Base-by-base conservation (phyloP, 2,329 filamentous ascomycete genomes). In the Arthrobotrys iridis region DNA sequence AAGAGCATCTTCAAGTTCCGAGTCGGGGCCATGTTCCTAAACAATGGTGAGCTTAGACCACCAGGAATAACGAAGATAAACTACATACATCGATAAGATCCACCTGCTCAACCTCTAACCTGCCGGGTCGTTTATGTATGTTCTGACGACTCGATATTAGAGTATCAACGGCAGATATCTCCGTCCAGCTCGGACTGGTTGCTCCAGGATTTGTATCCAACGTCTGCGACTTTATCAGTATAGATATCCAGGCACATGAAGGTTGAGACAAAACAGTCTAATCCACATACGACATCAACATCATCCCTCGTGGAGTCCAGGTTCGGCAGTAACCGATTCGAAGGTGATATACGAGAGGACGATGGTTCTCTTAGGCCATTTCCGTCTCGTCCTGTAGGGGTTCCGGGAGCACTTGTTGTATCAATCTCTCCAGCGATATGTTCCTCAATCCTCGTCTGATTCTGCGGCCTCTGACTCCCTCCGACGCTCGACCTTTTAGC, bases 1-100 rank as follows among this genome's bases (percentile, higher is more conserved):
- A n/a, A 10, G 30, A 24, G 30, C 30, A 24, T 64, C 50, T 22
- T 68, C 71, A 7, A 52, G 48, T 15, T 75, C 71, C 4, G 71
- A 75, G 22, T 75, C 37, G 4, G 71, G 63, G 8, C 71, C 71
- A 59, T 75, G 71, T 46, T 75, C 30, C 71, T 75, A 52, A 33
- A 26, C 10, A n/a, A 37, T 4, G 0, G 22, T 67, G 8, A 58
- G 37, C 20, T 58, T 30, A 62, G 10, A 5, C 40, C 24, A 43
- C 6, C 13, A 2, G 60, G 13, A 2, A 33, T 10, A 20, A 18
- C 11, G n/a, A 33, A 15, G 1, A 65, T 22, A 5, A 35, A 18
- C 3, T 2, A 59, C 57, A 41, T 45, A 75, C 71, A 58, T 75
- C 63, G 11, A 75, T 45, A n/a, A 75, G 35, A 45, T 75, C 48